A percentile compares a stretch with the other conserved stretches of the same genome.
Evolutionary conservation across 2,329 filamentous ascomycete genomes (phyloP).

Genomic region (Diaporthe ampelina): DNA sequence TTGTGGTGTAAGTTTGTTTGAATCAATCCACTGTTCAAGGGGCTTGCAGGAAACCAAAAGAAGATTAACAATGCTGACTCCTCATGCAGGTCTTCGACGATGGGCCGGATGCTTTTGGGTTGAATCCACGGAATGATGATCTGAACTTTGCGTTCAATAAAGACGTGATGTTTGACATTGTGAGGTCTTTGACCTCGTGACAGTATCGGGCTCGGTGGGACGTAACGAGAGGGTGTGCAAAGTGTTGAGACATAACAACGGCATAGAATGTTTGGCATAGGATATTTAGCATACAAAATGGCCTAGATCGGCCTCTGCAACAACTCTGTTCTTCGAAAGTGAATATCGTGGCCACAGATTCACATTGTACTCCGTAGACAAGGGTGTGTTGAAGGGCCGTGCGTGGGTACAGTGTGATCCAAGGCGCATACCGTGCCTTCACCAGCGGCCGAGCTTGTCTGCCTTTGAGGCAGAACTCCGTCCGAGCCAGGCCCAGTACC

Average conservation of each 20-base stretch:
- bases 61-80: background rate
- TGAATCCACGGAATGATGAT: background rate
- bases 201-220: no score
- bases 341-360: background rate
- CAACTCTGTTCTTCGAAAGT: background rate
- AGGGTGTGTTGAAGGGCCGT: background rate
- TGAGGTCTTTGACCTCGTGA: background rate
- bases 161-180: constrained; percentile 4
- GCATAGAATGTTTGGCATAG: background rate
- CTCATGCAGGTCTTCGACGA: background rate
- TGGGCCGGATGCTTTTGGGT: constrained; percentile 1
- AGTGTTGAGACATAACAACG: background rate
- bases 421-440: background rate
- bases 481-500: background rate
- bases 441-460: background rate
- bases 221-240: background rate
- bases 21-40: background rate
- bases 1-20: constrained; percentile 1
- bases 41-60: background rate
- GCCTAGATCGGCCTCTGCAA: fast-evolving
- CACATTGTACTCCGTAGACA: background rate
- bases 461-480: background rate
- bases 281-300: background rate
- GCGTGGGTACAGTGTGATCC: background rate
- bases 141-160: constrained; percentile 26